Conservation (phyloP, 1,284 basidiomycete genomes). For the Ustilago curta region DNA sequence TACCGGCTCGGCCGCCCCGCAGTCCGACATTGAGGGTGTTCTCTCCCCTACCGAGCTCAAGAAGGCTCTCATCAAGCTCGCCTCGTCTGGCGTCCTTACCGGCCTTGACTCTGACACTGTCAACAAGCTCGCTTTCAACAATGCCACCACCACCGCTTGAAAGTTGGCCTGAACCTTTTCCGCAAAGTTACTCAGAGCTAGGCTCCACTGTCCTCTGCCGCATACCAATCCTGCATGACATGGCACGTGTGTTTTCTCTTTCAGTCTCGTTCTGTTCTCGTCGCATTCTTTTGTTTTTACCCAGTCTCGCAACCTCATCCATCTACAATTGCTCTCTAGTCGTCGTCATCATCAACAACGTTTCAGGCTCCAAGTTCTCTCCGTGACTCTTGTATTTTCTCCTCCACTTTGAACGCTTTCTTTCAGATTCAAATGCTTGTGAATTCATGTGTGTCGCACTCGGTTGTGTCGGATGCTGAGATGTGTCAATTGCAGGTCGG, state of each 20-base stretch:
- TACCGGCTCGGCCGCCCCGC: slow-evolving; percentile 52
- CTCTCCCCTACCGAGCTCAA: slow-evolving; percentile 77
- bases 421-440: neutral
- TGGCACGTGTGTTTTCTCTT: slow-evolving; percentile 38
- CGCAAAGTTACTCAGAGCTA: slow-evolving; percentile 11
- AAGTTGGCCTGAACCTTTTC: neutral
- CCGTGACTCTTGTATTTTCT: slow-evolving; percentile 4
- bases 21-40: slow-evolving; percentile 71
- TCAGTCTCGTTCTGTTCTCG: slow-evolving; percentile 6
- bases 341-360: slow-evolving; percentile 9
- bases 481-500: too few relatives aligned
- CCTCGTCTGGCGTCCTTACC: slow-evolving; percentile 74
- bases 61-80: slow-evolving; percentile 77
- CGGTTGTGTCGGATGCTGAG: neutral
- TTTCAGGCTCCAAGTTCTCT: neutral
- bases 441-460: neutral
- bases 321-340: neutral
- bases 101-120: slow-evolving; percentile 63
- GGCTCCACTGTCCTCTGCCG: slow-evolving; percentile 34
- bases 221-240: slow-evolving; percentile 32
- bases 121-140: slow-evolving; percentile 68
- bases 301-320: slow-evolving; percentile 8
- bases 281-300: slow-evolving; percentile 13
- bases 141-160: slow-evolving; percentile 58
- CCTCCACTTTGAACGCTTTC: slow-evolving; percentile 5